Percentiles rank a stretch among this genome's conserved stretches.
These are phyloP conservation scores for Taiozyma sp. DNA, from an alignment of 1,139 yeast genomes.

Conservation along the genomic window DNA sequence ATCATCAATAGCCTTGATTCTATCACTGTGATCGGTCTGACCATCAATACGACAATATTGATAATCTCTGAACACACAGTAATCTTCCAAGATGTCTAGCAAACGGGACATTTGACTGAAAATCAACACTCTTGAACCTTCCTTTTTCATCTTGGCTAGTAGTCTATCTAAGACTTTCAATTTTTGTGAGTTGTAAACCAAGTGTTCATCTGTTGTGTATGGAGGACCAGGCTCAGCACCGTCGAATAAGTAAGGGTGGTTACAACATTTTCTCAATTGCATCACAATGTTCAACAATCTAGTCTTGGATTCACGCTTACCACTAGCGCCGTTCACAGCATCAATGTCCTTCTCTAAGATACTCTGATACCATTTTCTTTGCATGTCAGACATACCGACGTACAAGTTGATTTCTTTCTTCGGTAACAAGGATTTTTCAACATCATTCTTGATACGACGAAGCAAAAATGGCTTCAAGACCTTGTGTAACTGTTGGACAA, in stretches of 20 bases:
- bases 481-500: slow-evolving; percentile 81
- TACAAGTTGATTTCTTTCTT: slow-evolving; percentile 87
- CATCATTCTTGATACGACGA: slow-evolving; percentile 89
- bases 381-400: slow-evolving; percentile 95
- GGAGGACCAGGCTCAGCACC: slow-evolving; percentile 99
- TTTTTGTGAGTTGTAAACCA: slow-evolving; percentile 83
- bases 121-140: slow-evolving; percentile 87
- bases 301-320: slow-evolving; percentile 87
- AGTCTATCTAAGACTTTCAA: slow-evolving; percentile 86
- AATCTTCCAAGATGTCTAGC: slow-evolving; percentile 89
- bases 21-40: slow-evolving; percentile 88
- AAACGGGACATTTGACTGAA: slow-evolving; percentile 95
- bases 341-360: slow-evolving; percentile 90
- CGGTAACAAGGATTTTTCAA: slow-evolving; percentile 85
- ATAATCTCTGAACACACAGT: slow-evolving; percentile 78
- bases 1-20: slow-evolving; percentile 89
- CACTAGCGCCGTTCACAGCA: slow-evolving; percentile 91
- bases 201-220: slow-evolving; percentile 91
- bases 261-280: slow-evolving; percentile 96
- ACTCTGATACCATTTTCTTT: slow-evolving; percentile 83
- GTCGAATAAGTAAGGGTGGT: slow-evolving; percentile 93
- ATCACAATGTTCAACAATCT: slow-evolving; percentile 87
- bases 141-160: slow-evolving; percentile 61
- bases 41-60: slow-evolving; percentile 95
- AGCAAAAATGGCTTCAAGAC: slow-evolving; percentile 83